phyloP scores from a whole-genome alignment of 2,329 filamentous ascomycete genomes.

The Pseudocercospora fuligena region DNA sequence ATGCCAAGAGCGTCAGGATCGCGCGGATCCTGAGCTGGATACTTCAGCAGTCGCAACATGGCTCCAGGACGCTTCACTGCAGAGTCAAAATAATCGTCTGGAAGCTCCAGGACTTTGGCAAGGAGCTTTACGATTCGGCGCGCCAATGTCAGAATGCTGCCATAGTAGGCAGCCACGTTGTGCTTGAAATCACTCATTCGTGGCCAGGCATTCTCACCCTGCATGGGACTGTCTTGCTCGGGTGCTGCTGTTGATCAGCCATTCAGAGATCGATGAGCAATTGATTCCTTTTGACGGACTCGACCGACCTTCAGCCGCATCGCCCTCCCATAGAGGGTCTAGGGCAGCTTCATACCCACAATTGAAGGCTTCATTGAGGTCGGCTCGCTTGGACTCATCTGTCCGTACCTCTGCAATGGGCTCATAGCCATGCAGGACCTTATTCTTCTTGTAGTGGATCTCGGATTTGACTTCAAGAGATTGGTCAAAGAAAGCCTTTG shows the following conservation, averaged over 20 bases:
- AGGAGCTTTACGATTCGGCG: constrained; percentile 47
- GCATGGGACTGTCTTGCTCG: constrained; percentile 23
- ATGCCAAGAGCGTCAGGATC: constrained; percentile 40
- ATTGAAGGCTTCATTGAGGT: constrained; percentile 50
- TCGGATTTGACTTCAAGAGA: constrained; percentile 57
- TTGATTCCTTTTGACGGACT: background rate
- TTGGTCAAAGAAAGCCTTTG: constrained; percentile 41
- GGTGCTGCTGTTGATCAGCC: constrained; percentile 11
- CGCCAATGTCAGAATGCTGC: constrained; percentile 42
- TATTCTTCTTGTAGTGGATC: constrained; percentile 68
- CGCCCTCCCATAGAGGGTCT: constrained; percentile 21
- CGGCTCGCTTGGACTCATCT: constrained; percentile 57
- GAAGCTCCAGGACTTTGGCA: constrained; percentile 43
- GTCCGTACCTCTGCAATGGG: constrained; percentile 75
- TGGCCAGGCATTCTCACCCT: constrained; percentile 31
- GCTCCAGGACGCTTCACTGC: constrained; percentile 45
- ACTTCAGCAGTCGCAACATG: constrained; percentile 47
- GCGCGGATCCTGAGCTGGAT: constrained; percentile 37
- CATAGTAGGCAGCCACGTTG: constrained; percentile 44
- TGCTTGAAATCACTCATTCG: constrained; percentile 43
- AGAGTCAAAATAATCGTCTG: constrained; percentile 45
- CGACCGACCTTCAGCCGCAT: constrained; percentile 2
- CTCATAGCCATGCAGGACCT: constrained; percentile 66
- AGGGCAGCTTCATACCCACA: constrained; percentile 32
- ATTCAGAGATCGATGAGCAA: background rate